Base-by-base conservation (phyloP, 192 early-diverging fungal genomes). In the Coemansia brasiliensis region DNA sequence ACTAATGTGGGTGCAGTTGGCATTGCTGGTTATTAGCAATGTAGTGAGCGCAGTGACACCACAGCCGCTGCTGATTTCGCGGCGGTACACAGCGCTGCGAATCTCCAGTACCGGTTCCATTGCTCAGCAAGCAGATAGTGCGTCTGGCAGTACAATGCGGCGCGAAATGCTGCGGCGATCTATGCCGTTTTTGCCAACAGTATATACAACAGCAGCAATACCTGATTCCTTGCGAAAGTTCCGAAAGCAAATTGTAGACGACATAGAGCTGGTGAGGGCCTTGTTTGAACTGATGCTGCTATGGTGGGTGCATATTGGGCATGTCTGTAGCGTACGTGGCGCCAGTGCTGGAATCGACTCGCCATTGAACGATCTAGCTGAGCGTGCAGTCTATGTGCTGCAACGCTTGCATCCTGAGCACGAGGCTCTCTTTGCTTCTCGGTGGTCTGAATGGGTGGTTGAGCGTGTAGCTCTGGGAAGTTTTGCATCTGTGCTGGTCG, bases 361-460 rank as follows among this genome's bases (percentile, higher is more conserved):
- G 61, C 69, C 69, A 20, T 32, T 72, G 49, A 52, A 44, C 49
- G 75, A 78, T 16, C 57, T 78, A 40, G 75, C 75, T 7, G 75
- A 78, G 57, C 63, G 75, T 5, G 75, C 75, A 3, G 58, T 78
- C 44, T 65, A 67, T 39, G 66, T 78, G 20, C 55, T 78, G 41
- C 75, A 78, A 61, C 54, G 67, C 21, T 41, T 78, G 45, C 75
- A 78, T 26, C 69, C 69, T 0, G 75, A 65, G 15, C 64, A 78
- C 49, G 75, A 72, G 38, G 45, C 69, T 17, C 26, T 59, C 37
- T 78, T 78, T 69, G 66, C 67, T 15, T 26, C 24, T 38, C 45
- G 52, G 32, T 76, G 73, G 73, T 15, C 49, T 20, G 63, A 61
- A 17, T 76, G 73, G 73, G 59, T 66, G 8, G 67, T 76, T 18